Percentiles rank a stretch among this genome's conserved stretches.
phyloP scores from a whole-genome alignment of 1,284 basidiomycete species.

The Rhodotorula sp. region DNA sequence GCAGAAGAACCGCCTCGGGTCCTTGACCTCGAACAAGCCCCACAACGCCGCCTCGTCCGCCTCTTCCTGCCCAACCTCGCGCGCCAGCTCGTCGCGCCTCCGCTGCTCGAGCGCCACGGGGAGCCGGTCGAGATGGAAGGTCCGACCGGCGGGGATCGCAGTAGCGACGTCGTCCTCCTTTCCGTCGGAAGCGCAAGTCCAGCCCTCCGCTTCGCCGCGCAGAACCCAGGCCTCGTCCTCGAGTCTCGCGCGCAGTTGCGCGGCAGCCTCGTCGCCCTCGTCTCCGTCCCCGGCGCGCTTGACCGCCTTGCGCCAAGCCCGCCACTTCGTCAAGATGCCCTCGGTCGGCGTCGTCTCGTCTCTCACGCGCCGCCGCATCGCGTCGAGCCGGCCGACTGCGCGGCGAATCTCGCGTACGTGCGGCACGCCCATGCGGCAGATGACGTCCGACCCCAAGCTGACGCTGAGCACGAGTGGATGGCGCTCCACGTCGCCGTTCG shows the following conservation, averaged over 20 bases:
- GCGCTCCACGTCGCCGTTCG: background rate
- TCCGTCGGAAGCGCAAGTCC: slow-evolving; percentile 4
- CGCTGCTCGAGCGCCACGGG: slow-evolving; percentile 5
- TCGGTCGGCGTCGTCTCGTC: background rate
- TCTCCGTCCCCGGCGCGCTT: background rate
- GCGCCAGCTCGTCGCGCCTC: background rate
- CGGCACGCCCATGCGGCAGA: slow-evolving; percentile 35
- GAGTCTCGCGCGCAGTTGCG: slow-evolving; percentile 3
- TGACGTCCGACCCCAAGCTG: slow-evolving; percentile 27
- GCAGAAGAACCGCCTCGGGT: slow-evolving; percentile 28
- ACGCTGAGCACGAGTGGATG: slow-evolving; percentile 38
- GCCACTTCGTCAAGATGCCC: slow-evolving; percentile 20
- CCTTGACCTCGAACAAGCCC: slow-evolving; percentile 33
- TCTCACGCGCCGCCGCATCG: background rate
- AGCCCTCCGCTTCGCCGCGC: slow-evolving; percentile 4
- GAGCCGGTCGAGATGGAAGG: slow-evolving; percentile 32
- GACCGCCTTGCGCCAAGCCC: slow-evolving; percentile 19
- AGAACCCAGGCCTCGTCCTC: slow-evolving; percentile 27
- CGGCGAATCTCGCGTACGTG: slow-evolving; percentile 34
- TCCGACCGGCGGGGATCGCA: slow-evolving; percentile 28
- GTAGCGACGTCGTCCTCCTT: slow-evolving; percentile 3
- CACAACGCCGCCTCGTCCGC: slow-evolving; percentile 14
- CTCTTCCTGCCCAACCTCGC: slow-evolving; percentile 4
- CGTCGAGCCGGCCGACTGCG: slow-evolving; percentile 32
- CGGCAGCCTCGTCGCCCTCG: background rate